Percentiles rank a stretch among this genome's conserved stretches.
Conservation (phyloP, 352 stramenopile genomes). For the Achlya hypogyna region DNA sequence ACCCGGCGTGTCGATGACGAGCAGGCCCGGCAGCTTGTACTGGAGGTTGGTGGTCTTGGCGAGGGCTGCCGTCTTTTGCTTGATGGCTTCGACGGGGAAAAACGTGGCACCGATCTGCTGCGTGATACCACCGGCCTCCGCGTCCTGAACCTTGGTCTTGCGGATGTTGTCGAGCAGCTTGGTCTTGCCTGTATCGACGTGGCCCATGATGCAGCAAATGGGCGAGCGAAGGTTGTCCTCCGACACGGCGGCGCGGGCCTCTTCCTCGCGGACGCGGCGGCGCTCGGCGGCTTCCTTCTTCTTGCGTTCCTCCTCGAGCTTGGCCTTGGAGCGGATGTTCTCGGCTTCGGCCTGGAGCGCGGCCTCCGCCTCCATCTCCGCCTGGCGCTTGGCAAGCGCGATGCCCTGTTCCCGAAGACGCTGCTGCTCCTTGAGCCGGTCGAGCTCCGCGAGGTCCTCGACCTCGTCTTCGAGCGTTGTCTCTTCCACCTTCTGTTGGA, state of each 20-base stretch:
- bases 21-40: slow-evolving; percentile 85
- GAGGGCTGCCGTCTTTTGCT: slow-evolving; percentile 79
- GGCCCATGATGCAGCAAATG: slow-evolving; percentile 99
- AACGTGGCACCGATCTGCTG: slow-evolving; percentile 97
- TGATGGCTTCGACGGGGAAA: slow-evolving; percentile 89
- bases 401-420: slow-evolving; percentile 85
- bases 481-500: slow-evolving; percentile 67
- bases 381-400: slow-evolving; percentile 92
- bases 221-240: slow-evolving; percentile 94
- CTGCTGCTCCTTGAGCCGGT: slow-evolving; percentile 92
- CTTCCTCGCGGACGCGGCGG: slow-evolving; percentile 57
- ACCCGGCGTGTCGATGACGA: slow-evolving; percentile 99
- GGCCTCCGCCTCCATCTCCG: slow-evolving; percentile 70
- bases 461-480: slow-evolving; percentile 66
- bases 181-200: slow-evolving; percentile 97
- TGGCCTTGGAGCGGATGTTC: slow-evolving; percentile 71
- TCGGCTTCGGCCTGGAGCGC: slow-evolving; percentile 48
- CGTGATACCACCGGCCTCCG: slow-evolving; percentile 93
- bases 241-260: slow-evolving; percentile 78
- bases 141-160: slow-evolving; percentile 96
- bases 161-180: slow-evolving; percentile 99
- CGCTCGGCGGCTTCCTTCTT: slow-evolving; percentile 69
- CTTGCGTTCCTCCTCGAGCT: slow-evolving; percentile 74
- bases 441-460: slow-evolving; percentile 90
- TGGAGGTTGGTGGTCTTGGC: slow-evolving; percentile 72